Evolutionary conservation across 192 early-diverging fungal species (phyloP), one percentile per base, ranked within the genome.

Genomic region (Coemansia pectinata): DNA sequence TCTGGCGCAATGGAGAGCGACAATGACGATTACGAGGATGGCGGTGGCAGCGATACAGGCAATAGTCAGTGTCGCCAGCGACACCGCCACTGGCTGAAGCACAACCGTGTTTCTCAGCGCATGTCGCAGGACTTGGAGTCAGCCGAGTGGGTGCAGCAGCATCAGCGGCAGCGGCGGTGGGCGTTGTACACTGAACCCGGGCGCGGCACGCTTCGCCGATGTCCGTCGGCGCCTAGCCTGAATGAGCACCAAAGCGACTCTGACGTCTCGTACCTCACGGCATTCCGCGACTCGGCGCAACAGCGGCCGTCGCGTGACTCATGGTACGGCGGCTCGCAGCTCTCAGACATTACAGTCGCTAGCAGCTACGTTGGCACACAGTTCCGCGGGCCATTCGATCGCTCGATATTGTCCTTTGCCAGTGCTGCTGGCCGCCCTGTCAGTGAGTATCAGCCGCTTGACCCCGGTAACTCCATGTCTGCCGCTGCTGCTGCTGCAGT

Each of bases 151-250:
- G 55, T 17, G 55, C 55, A 63, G 65, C 65, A 67, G 65, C 60
- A 62, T 44, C 38, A 67, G 71, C 60, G 59, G 65, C 59, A 67
- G 53, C 36, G 42, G 53, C 42, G 66, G 57, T 9, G 39, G 42
- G 66, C 40, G 50, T 3, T 50, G 40, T 23, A 9, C 14, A 33
- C 42, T n/a, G 31, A 29, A 19, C n/a, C 62, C 1, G 29, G 29
- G 15, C 29, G 27, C 6, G 31, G 55, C 5, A 12, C 23, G 52
- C 52, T 69, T 6, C 69, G 69, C 23, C 55, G 58, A 10, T 76
- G 68, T 19, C 60, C 74, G 42, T 76, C 74, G 12, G 74, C 74
- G n/a, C 74, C 74, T 7, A 76, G 69, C 41, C 61, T 76, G n/a
- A 41, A 19, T 7, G 69, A 57, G 15, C 61, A 45, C 1, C 21